These are phyloP conservation scores for Tulasnella sp. DNA, from an alignment of 768 basidiomycete genomes.

Conservation along the genomic window DNA sequence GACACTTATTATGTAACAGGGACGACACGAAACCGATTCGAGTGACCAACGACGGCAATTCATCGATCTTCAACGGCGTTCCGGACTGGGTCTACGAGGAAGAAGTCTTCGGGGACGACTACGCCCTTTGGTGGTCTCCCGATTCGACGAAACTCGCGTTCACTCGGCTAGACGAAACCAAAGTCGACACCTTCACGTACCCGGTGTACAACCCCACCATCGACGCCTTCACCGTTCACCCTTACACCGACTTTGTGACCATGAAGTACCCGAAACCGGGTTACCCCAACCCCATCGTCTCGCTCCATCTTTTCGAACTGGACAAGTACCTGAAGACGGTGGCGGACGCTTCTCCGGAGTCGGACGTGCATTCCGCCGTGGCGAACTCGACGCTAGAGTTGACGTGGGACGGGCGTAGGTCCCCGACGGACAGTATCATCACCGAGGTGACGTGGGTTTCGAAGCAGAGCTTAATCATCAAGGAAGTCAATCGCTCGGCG, in stretches of 20 bases:
- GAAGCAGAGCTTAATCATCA: constrained; percentile 58
- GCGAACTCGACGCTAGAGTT: constrained; percentile 43
- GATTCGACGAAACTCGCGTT: constrained; percentile 61
- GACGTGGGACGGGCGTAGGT: constrained; percentile 52
- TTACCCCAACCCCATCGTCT: constrained; percentile 77
- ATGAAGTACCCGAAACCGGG: constrained; percentile 87
- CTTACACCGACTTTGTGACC: constrained; percentile 54
- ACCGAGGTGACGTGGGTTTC: constrained; percentile 84
- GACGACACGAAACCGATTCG: constrained; percentile 44
- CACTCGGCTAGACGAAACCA: constrained; percentile 77
- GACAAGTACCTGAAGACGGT: constrained; percentile 33
- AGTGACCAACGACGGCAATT: constrained; percentile 70
- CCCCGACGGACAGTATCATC: constrained; percentile 54
- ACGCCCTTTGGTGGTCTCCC: constrained; percentile 87
- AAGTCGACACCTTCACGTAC: constrained; percentile 75
- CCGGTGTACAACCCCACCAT: constrained; percentile 85
- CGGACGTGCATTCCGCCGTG: constrained; percentile 22
- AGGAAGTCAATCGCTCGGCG: constrained; percentile 79
- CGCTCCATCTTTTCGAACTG: constrained; percentile 74
- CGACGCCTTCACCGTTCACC: constrained; percentile 55
- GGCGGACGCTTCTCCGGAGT: constrained; percentile 15
- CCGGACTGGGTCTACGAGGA: constrained; percentile 98
- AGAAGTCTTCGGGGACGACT: constrained; percentile 65
- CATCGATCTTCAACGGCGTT: constrained; percentile 83
- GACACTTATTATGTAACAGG: constrained; percentile 19